Evolutionary conservation across 805 yeast species (phyloP).

Genomic region (Candida sithepensis): DNA sequence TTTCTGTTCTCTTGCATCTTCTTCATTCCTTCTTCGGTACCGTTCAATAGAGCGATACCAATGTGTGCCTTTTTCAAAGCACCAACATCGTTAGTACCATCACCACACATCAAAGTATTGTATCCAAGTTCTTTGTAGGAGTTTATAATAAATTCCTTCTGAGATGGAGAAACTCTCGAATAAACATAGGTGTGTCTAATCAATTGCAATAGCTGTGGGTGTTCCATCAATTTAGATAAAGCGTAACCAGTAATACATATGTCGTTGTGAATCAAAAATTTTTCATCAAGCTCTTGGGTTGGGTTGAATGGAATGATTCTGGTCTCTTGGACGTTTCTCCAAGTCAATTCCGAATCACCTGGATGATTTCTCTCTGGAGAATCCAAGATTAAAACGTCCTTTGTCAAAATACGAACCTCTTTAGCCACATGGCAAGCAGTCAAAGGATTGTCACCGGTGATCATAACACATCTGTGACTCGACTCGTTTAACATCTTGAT

Average conservation of each 20-base stretch:
- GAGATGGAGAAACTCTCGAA: conserved; percentile 95
- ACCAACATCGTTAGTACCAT: conserved; percentile 99
- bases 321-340: conserved; percentile 84
- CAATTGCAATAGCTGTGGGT: conserved; percentile 65
- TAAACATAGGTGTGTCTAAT: conserved; percentile 93
- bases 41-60: conserved; percentile 96
- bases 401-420: conserved; percentile 83
- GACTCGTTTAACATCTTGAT: conserved; percentile 92
- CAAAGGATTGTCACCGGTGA: conserved; percentile 97
- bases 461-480: conserved; percentile 94
- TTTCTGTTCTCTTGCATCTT: conserved; percentile 80
- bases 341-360: conserved; percentile 57
- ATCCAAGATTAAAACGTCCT: conserved; percentile 83
- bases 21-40: conserved; percentile 91
- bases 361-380: conserved; percentile 67
- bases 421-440: conserved; percentile 98
- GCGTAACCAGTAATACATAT: conserved; percentile 94
- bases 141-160: conserved; percentile 86
- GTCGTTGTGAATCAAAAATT: conserved; percentile 65
- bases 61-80: conserved; percentile 98
- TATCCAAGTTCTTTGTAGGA: conserved; percentile 85
- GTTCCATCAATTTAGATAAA: conserved; percentile 59
- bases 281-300: conserved; percentile 49
- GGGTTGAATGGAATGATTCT: conserved; percentile 64
- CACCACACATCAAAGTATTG: conserved; percentile 98